Conservation (phyloP, 108 stramenopile genomes). For the Schizochytrium sp. region DNA sequence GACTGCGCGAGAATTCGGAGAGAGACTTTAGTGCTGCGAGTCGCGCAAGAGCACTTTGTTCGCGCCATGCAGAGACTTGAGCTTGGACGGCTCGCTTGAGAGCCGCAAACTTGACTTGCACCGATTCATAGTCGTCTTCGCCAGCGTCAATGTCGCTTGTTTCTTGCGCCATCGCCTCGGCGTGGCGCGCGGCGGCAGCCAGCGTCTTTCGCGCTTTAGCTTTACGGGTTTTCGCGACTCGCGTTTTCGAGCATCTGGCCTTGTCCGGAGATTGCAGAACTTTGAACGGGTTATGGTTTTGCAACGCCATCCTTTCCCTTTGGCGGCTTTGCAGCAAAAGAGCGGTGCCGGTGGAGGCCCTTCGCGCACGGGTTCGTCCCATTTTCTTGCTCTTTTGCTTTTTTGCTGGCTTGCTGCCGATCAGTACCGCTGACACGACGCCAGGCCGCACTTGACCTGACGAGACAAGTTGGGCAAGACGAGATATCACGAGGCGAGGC, state of each 20-base stretch:
- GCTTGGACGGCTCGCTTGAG: neutral
- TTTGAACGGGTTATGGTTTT: neutral
- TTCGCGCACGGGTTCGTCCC: neutral
- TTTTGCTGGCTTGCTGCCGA: no score
- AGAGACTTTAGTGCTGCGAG: neutral
- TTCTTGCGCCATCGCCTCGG: neutral
- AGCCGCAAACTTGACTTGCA: neutral
- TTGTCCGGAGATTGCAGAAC: neutral
- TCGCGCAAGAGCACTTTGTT: neutral
- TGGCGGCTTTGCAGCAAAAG: neutral
- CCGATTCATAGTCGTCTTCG: neutral
- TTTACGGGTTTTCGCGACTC: neutral
- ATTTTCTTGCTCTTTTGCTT: no score
- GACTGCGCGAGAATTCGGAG: neutral
- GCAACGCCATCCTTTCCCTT: neutral
- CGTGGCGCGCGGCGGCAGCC: neutral
- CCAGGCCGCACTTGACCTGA: no score
- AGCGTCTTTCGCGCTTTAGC: neutral
- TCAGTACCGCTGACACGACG: no score
- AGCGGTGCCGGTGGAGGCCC: neutral
- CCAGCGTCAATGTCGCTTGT: no score
- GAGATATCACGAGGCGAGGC: no score
- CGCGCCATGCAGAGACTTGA: neutral
- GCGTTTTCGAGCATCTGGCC: neutral
- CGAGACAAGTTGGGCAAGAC: no score